Evolutionary conservation across 306 rosid genomes (phyloP).

Genomic region (Morella rubra): DNA sequence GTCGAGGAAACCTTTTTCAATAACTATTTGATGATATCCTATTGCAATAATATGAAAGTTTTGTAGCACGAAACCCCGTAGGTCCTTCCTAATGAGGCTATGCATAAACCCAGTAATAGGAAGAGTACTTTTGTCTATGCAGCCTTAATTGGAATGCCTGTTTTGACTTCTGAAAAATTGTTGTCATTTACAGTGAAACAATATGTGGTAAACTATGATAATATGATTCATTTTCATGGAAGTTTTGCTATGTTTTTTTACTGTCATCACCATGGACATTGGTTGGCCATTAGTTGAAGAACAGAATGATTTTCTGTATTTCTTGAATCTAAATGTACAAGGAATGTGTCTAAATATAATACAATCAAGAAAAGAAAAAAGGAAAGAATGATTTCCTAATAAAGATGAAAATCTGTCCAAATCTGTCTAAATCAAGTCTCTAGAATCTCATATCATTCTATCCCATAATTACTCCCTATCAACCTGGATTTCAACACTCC

Average conservation of each 20-base stretch:
- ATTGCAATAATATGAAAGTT: slow-evolving; percentile 5
- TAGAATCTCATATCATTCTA: too few relatives aligned
- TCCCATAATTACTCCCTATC: too few relatives aligned
- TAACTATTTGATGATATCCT: neutral
- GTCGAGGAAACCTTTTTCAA: neutral
- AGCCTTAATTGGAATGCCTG: neutral
- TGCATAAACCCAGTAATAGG: neutral
- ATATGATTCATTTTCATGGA: neutral
- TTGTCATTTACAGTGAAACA: neutral
- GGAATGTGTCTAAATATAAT: too few relatives aligned
- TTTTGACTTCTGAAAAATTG: neutral
- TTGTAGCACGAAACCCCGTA: neutral
- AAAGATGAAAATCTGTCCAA: too few relatives aligned
- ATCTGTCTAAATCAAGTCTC: too few relatives aligned
- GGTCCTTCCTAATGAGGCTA: neutral
- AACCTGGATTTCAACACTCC: too few relatives aligned
- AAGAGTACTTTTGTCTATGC: neutral
- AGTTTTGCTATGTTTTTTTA: neutral
- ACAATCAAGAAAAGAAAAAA: too few relatives aligned
- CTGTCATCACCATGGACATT: neutral
- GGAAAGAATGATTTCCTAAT: too few relatives aligned
- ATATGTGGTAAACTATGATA: neutral
- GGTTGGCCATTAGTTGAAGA: neutral
- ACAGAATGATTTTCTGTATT: too few relatives aligned
- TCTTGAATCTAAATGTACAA: too few relatives aligned